Conservation (phyloP, 2,329 filamentous ascomycete genomes). For the Gyromitra esculenta region DNA sequence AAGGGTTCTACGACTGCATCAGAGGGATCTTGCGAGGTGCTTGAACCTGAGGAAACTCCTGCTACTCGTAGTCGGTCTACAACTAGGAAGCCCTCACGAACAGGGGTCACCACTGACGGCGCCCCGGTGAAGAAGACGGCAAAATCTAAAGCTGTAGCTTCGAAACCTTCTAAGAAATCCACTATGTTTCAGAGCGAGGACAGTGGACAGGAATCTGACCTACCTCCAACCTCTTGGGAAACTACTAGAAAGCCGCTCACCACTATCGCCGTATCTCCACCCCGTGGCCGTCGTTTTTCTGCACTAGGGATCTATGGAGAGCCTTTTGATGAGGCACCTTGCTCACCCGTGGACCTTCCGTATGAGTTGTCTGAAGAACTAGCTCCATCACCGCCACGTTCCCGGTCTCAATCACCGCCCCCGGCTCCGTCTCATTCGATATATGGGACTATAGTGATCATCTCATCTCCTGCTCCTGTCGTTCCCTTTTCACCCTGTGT, state of each 20-base stretch:
- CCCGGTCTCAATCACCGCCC: constrained; percentile 7
- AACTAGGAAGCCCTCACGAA: constrained; percentile 3
- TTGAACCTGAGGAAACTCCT: neutral
- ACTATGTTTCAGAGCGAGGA: neutral
- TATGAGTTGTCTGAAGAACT: constrained; percentile 6
- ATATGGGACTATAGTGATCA: constrained; percentile 27
- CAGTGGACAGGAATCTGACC: neutral
- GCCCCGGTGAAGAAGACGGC: constrained; percentile 1
- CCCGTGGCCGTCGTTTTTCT: constrained; percentile 11
- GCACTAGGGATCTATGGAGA: constrained; percentile 1
- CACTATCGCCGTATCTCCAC: constrained; percentile 3
- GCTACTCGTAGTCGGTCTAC: neutral
- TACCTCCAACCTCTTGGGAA: neutral
- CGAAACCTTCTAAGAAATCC: constrained; percentile 11
- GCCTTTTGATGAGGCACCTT: neutral
- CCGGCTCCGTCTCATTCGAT: neutral
- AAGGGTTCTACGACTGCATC: neutral
- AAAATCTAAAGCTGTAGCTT: constrained; percentile 1
- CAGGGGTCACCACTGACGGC: neutral
- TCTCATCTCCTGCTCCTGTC: constrained; percentile 29
- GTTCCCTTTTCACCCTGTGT: neutral
- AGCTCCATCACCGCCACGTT: constrained; percentile 2
- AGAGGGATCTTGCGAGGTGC: neutral
- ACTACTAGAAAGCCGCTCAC: neutral
- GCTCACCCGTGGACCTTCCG: neutral